Evolutionary conservation across 139 green algal species (phyloP).

Genomic region (Dunaliella primolecta): DNA sequence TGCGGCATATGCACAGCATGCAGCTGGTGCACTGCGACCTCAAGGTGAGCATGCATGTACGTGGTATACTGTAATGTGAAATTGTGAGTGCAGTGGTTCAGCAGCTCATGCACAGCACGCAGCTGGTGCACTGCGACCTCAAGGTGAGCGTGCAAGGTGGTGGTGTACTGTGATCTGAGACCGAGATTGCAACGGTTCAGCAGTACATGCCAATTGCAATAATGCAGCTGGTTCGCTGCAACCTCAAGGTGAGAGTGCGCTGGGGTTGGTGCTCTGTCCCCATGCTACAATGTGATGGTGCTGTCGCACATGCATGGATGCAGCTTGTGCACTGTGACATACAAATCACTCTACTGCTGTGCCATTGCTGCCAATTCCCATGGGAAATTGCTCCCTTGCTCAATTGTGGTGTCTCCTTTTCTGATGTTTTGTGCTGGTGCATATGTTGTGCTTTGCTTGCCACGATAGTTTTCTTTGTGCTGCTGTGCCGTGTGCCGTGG

Average conservation of each 20-base stretch:
- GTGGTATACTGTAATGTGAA: background rate
- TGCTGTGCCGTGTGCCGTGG: no score
- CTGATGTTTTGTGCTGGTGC: no score
- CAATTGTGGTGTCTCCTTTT: no score
- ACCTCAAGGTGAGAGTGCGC: conserved; percentile 51
- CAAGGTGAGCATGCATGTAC: conserved; percentile 39
- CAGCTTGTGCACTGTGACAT: background rate
- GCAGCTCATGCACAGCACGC: conserved; percentile 51
- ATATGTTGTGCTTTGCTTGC: no score
- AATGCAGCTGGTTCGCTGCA: conserved; percentile 53
- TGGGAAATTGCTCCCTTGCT: no score
- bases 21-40: conserved; percentile 65
- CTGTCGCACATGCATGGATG: background rate
- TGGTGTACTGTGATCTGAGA: background rate
- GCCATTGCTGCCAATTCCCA: no score
- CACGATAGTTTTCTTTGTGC: no score
- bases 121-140: conserved; percentile 64
- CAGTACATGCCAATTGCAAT: conserved; percentile 54
- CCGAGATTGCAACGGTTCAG: conserved; percentile 37
- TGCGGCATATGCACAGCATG: conserved; percentile 53
- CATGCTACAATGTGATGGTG: background rate
- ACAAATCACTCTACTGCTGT: no score
- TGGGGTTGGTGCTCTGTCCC: background rate
- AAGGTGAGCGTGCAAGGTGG: no score
- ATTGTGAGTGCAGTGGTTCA: conserved; percentile 35